These are phyloP conservation scores for Ogataea polymorpha DNA, from an alignment of 805 yeast species.

Conservation along the genomic window DNA sequence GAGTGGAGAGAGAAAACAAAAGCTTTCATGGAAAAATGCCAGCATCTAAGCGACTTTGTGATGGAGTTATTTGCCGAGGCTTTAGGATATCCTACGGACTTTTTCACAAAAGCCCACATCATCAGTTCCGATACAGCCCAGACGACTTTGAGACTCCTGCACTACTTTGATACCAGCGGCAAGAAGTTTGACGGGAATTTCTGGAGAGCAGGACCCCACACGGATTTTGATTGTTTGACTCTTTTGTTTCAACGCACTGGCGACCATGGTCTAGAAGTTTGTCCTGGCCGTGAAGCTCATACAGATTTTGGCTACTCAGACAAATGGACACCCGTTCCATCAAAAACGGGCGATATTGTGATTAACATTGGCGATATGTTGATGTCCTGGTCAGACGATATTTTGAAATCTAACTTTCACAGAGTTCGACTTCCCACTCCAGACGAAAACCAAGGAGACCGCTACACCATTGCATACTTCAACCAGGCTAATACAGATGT, in stretches of 20 bases:
- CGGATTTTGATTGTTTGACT: slow-evolving; percentile 36
- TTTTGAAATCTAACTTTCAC: slow-evolving; percentile 34
- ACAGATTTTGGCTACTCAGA: slow-evolving; percentile 35
- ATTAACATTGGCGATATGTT: slow-evolving; percentile 38
- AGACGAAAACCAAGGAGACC: slow-evolving; percentile 29
- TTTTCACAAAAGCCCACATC: slow-evolving; percentile 29
- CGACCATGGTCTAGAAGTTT: slow-evolving; percentile 36
- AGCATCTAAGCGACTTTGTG: slow-evolving; percentile 25
- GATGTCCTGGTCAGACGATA: slow-evolving; percentile 38
- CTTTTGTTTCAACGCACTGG: slow-evolving; percentile 35
- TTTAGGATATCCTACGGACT: slow-evolving; percentile 29
- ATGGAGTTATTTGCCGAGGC: slow-evolving; percentile 32
- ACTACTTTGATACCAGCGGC: slow-evolving; percentile 31
- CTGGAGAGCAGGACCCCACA: slow-evolving; percentile 39
- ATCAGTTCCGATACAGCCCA: slow-evolving; percentile 31
- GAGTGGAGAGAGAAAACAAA: slow-evolving; percentile 28
- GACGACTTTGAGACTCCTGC: slow-evolving; percentile 34
- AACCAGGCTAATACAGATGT: slow-evolving; percentile 37
- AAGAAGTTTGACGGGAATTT: slow-evolving; percentile 21
- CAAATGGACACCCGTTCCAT: slow-evolving; percentile 35
- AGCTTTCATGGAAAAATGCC: slow-evolving; percentile 25
- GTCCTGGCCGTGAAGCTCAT: slow-evolving; percentile 37
- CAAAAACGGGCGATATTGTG: slow-evolving; percentile 34
- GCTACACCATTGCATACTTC: slow-evolving; percentile 35
- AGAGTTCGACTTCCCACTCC: slow-evolving; percentile 32